phyloP scores from a whole-genome alignment of 2,329 filamentous ascomycete species.

The Fusarium globosum region DNA sequence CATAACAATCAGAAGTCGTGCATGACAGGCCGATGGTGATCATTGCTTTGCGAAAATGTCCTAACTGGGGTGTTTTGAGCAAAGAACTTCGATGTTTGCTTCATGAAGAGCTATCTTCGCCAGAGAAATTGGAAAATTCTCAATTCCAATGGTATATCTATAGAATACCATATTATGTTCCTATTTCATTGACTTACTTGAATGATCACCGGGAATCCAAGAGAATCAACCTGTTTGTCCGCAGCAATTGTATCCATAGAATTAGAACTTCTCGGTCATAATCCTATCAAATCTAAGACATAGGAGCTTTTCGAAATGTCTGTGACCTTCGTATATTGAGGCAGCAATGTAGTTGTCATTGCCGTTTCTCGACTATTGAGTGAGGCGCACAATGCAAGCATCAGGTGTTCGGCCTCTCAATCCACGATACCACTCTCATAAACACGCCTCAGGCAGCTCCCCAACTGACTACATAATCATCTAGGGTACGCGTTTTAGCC shows the following conservation, averaged over 20 bases:
- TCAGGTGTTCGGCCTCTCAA: not conserved
- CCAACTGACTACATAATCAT: not conserved
- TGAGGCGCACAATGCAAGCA: not conserved
- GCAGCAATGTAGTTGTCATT: not conserved
- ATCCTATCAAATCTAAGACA: too few relatives aligned
- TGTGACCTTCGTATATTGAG: too few relatives aligned
- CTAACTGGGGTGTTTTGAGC: too few relatives aligned
- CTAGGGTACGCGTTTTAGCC: too few relatives aligned
- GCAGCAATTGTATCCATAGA: too few relatives aligned
- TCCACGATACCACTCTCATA: not conserved
- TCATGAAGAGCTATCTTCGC: not conserved
- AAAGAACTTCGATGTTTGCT: not conserved
- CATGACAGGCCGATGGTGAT: not conserved
- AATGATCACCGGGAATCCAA: too few relatives aligned
- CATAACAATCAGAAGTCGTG: not conserved
- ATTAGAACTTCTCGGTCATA: too few relatives aligned
- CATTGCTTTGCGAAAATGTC: not conserved
- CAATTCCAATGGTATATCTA: accelerated
- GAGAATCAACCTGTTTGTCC: too few relatives aligned
- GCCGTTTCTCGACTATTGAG: not conserved
- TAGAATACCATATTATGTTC: accelerated
- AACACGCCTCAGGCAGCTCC: not conserved
- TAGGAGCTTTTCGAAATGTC: too few relatives aligned
- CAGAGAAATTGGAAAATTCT: too few relatives aligned
- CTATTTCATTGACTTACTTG: too few relatives aligned